Evolutionary conservation across 1,284 basidiomycete genomes (phyloP), one percentile per base, ranked within the genome.

Genomic region (Trichosporon asahii): DNA sequence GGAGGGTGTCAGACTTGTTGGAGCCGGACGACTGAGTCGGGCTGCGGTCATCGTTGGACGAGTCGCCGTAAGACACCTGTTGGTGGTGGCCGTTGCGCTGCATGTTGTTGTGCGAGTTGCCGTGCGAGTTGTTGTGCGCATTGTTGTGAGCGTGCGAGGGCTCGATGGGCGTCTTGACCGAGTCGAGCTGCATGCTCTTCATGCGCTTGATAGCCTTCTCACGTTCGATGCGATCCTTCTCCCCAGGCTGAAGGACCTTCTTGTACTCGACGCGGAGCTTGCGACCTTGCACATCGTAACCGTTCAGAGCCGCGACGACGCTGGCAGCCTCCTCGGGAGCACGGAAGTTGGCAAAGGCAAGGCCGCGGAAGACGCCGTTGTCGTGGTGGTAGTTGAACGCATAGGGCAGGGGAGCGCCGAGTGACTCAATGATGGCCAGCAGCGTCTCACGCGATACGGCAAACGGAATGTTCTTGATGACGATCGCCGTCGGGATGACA

Each of bases 381-480:
- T 97, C 95, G 79, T 95, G 90, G 82, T 98, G 95, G 80, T 97
- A 97, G 84, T 99, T 99, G 89, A 99, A 99, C 25, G 97, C 97
- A 82, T 99, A 99, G n/a, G 97, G 97, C 23, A 95, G 92, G 70
- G 96, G 95, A 78, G 98, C 97, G 40, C 91, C 88, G 72, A 99
- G 86, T 72, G 94, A 97, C 75, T 95, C 94, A 83, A 99, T 99
- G 82, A 98, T 95, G 85, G 92, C 91, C 77, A 99, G 89, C 72
- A 99, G 88, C 70, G 94, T 94, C 85, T 99, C 95, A 79, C 92
- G 90, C 85, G 95, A 94, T 76, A 98, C 94, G 78, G 94, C 95
- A 86, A 99, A 98, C 71, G 95, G 96, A 85, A 98, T 99, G 87
- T 98, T 98, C 88, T 99, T 99, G 85, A 99, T 97, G 79, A 99